Percentiles rank a stretch among this genome's conserved stretches.
phyloP scores from a whole-genome alignment of 1,284 basidiomycete species.

The Termitomyces sp. region DNA sequence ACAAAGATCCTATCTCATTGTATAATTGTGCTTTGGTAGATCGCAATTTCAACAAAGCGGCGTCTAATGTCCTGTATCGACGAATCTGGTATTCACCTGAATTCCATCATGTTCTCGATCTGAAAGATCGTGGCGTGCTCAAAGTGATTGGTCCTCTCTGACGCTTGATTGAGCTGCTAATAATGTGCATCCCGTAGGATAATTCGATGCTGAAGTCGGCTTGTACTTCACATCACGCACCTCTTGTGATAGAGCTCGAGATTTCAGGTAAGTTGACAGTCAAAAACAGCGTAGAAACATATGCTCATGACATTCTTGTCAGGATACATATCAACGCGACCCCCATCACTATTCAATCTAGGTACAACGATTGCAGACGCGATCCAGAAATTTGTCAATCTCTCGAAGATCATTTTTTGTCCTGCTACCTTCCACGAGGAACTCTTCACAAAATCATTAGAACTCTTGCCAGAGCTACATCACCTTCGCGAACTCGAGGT shows the following conservation, averaged over 20 bases:
- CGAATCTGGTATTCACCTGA: constrained; percentile 37
- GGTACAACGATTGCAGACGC: constrained; percentile 28
- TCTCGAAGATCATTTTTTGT: constrained; percentile 34
- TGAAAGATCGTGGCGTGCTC: constrained; percentile 31
- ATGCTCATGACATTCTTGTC: constrained; percentile 2
- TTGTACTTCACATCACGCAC: constrained; percentile 34
- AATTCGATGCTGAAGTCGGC: constrained; percentile 37
- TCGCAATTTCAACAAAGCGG: constrained; percentile 34
- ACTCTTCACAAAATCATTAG: constrained; percentile 32
- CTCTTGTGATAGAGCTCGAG: constrained; percentile 36
- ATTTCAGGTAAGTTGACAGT: constrained; percentile 34
- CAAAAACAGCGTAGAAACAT: neutral
- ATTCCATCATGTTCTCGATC: constrained; percentile 28
- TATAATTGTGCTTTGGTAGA: constrained; percentile 40
- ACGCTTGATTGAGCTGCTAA: neutral
- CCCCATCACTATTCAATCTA: constrained; percentile 32
- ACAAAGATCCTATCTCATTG: constrained; percentile 31
- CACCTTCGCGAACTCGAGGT: constrained; percentile 34
- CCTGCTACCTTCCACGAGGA: constrained; percentile 35
- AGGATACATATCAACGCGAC: constrained; percentile 37
- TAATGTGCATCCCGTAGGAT: constrained; percentile 17
- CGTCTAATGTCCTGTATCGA: constrained; percentile 41
- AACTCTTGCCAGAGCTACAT: constrained; percentile 21
- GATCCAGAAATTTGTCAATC: constrained; percentile 34
- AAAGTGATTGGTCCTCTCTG: constrained; percentile 15